Base-by-base conservation (phyloP, 129 eudicot species). In the Smallanthus sonchifolius region DNA sequence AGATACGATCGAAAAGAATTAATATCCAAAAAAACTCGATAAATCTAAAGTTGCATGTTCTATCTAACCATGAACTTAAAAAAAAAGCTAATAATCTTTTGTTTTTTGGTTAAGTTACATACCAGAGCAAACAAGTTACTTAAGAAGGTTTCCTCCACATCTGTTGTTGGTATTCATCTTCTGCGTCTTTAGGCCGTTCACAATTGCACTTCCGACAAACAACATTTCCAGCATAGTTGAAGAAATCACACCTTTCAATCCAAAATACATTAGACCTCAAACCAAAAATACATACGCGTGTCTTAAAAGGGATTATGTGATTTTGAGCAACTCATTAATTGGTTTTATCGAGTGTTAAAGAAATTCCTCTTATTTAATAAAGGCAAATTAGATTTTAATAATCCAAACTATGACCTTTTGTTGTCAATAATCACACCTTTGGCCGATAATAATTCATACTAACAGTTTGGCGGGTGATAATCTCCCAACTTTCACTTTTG, bases 191-290 rank as follows among this genome's bases (percentile, higher is more conserved):
- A 10, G 88, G 86, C 15, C 77, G 83, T 20, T 80, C 87, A 70
- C 65, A 45, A 17, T 76, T 77, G 72, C 96, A 90, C 81, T 85
- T 87, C 13, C 69, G 85, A 85, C 96, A 87, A 35, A 51, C 75
- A 57, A 74, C 68, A 45, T 90, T 87, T 74, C 84, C 84, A 16
- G 73, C 78, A 67, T 73, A 85, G 84, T 90, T 90, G 75, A 89
- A 17, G 79, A 79, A 87, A 77, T 89, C 84, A 55, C 97, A 92
- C 70, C 97, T 92, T 35, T 78, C 77, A 63, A 24, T 68, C 43
- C 55, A 35, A 59, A 70, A 60, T 19, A 43, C 17, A 59, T 57
- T 14, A 48, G 19, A 68, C 30, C 35, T 15, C 42, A 45, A 10
- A 35, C 10, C 44, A 17, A 36, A 28, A 9, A 48, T 51, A 35